Conservation (phyloP, 2,329 filamentous ascomycete species). For the Diaporthe nobilis region DNA sequence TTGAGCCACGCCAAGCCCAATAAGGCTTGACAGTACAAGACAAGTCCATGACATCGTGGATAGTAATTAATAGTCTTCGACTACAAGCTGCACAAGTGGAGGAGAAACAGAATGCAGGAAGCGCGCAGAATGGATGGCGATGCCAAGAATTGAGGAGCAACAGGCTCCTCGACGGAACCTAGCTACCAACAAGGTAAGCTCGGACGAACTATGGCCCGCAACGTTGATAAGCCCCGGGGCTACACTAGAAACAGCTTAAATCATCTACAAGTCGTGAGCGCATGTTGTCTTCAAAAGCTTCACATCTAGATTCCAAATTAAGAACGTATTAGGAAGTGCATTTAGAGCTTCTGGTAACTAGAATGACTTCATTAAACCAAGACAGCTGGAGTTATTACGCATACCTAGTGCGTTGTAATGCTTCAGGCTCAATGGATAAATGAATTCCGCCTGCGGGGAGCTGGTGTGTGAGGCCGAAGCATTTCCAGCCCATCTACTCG, state of each 20-base stretch:
- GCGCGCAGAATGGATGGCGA: neutral
- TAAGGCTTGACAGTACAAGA: neutral
- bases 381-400: neutral
- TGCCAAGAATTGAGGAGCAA: slow-evolving; percentile 10
- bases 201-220: slow-evolving; percentile 5
- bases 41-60: neutral
- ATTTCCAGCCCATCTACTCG: neutral
- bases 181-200: neutral
- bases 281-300: neutral
- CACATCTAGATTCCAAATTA: neutral
- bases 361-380: neutral
- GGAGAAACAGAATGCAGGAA: neutral
- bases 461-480: neutral
- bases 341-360: neutral
- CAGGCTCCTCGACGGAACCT: neutral
- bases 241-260: neutral
- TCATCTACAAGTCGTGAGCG: neutral
- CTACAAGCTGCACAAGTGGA: neutral
- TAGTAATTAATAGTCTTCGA: neutral
- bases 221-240: neutral
- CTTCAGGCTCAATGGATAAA: neutral
- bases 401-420: neutral
- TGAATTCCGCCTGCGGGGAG: neutral
- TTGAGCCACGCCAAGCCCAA: slow-evolving; percentile 47
- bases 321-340: neutral